These are phyloP conservation scores for Candida hispaniensis DNA, from an alignment of 805 yeast genomes.

Conservation along the genomic window DNA sequence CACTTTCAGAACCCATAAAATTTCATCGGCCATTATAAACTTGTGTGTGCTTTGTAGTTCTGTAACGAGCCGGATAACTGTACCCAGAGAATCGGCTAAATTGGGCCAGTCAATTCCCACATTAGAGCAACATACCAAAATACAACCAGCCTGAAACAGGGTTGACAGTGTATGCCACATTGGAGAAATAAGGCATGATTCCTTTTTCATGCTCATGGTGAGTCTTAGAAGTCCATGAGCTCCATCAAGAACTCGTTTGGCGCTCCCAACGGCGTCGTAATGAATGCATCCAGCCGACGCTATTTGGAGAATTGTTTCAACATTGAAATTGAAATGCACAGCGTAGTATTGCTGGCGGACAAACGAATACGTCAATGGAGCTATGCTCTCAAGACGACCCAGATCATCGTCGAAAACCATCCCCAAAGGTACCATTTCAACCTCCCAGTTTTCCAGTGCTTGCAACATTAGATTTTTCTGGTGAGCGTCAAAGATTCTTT, in stretches of 20 bases:
- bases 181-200: slow-evolving; percentile 33
- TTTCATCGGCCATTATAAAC: slow-evolving; percentile 43
- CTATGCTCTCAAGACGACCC: slow-evolving; percentile 18
- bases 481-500: slow-evolving; percentile 15
- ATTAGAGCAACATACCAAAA: slow-evolving; percentile 34
- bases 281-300: slow-evolving; percentile 18
- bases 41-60: slow-evolving; percentile 21
- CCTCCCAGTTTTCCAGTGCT: slow-evolving; percentile 20
- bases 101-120: slow-evolving; percentile 30
- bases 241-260: slow-evolving; percentile 29
- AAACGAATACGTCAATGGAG: slow-evolving; percentile 19
- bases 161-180: slow-evolving; percentile 43
- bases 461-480: slow-evolving; percentile 12
- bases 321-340: slow-evolving; percentile 15
- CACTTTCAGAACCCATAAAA: slow-evolving; percentile 52
- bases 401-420: slow-evolving; percentile 26
- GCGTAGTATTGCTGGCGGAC: slow-evolving; percentile 19
- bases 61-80: slow-evolving; percentile 19
- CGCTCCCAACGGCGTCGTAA: slow-evolving; percentile 26
- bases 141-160: slow-evolving; percentile 30
- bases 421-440: slow-evolving; percentile 21
- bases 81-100: slow-evolving; percentile 16
- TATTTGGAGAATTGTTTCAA: slow-evolving; percentile 19
- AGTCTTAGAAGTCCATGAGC: slow-evolving; percentile 27
- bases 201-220: slow-evolving; percentile 21